Evolutionary conservation across 352 stramenopile species (phyloP).

Genomic region (Pythium graminicola): DNA sequence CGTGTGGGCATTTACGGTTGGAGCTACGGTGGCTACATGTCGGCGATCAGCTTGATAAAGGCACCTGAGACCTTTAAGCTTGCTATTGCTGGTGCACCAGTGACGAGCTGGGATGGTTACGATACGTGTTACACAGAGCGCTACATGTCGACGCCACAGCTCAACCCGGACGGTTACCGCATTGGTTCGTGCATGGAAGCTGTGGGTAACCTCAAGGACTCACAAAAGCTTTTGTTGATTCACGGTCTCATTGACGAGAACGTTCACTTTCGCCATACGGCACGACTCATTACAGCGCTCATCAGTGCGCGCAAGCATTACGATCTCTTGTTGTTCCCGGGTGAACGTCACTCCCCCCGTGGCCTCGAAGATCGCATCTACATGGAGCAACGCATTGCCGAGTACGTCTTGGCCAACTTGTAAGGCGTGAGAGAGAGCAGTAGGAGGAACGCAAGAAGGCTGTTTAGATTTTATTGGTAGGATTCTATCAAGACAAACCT

Average conservation of each 20-base stretch:
- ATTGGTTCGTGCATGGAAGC: constrained; percentile 91
- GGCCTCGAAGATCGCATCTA: constrained; percentile 91
- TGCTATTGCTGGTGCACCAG: constrained; percentile 93
- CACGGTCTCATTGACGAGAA: constrained; percentile 98
- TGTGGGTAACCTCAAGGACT: constrained; percentile 85
- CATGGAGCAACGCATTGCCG: constrained; percentile 92
- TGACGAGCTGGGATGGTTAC: constrained; percentile 98
- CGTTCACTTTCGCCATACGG: constrained; percentile 97
- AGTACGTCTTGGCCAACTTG: constrained; percentile 76
- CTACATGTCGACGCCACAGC: constrained; percentile 94
- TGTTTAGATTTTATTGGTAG: constrained; percentile 7
- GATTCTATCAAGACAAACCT: neutral
- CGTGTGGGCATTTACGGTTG: constrained; percentile 96
- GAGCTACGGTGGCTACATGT: constrained; percentile 98
- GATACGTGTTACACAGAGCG: constrained; percentile 98
- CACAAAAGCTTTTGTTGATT: constrained; percentile 91
- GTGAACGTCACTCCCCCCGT: constrained; percentile 94
- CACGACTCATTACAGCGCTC: constrained; percentile 93
- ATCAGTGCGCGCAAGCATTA: constrained; percentile 94
- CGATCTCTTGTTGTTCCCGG: constrained; percentile 94
- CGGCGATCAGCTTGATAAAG: constrained; percentile 94
- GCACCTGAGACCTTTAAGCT: constrained; percentile 94
- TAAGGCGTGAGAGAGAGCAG: constrained; percentile 25
- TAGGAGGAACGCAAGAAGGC: neutral
- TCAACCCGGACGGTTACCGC: constrained; percentile 90